phyloP scores from a whole-genome alignment of 768 basidiomycete genomes.

The Russula lepida region DNA sequence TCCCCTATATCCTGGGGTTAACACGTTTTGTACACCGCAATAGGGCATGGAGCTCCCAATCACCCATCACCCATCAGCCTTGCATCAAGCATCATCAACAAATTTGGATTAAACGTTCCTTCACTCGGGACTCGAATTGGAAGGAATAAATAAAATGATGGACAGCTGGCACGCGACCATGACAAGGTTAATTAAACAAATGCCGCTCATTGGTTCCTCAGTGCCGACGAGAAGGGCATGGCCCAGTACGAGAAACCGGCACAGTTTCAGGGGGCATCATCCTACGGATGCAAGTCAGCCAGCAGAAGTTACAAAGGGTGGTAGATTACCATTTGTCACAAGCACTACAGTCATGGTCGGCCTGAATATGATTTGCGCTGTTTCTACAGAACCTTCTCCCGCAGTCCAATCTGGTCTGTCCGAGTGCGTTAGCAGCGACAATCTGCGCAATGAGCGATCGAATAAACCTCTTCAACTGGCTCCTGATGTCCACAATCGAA shows the following conservation, averaged over 20 bases:
- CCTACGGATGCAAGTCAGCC: constrained; percentile 5
- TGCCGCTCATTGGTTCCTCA: not conserved
- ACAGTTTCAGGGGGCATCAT: not conserved
- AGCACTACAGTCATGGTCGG: not conserved
- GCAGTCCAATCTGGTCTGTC: constrained; percentile 7
- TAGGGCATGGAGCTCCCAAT: not conserved
- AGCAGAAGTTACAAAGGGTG: not conserved
- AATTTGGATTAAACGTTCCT: not conserved
- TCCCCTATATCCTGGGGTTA: not conserved
- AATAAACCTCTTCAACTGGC: not conserved
- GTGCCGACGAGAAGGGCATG: constrained; percentile 1
- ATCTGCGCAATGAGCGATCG: not conserved
- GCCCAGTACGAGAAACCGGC: not conserved
- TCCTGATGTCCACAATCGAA: constrained; percentile 15
- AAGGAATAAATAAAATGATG: constrained; percentile 3
- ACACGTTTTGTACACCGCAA: not conserved
- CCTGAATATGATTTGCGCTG: constrained; percentile 3
- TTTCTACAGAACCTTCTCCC: constrained; percentile 5
- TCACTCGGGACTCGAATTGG: not conserved
- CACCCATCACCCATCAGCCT: not conserved
- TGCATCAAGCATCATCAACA: not conserved
- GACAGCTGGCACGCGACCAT: not conserved
- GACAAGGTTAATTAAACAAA: not conserved
- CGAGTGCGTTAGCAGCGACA: not conserved
- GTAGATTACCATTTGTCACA: constrained; percentile 3